Evolutionary conservation across 441 rosid genomes (phyloP).

Genomic region (Erodium texanum): DNA sequence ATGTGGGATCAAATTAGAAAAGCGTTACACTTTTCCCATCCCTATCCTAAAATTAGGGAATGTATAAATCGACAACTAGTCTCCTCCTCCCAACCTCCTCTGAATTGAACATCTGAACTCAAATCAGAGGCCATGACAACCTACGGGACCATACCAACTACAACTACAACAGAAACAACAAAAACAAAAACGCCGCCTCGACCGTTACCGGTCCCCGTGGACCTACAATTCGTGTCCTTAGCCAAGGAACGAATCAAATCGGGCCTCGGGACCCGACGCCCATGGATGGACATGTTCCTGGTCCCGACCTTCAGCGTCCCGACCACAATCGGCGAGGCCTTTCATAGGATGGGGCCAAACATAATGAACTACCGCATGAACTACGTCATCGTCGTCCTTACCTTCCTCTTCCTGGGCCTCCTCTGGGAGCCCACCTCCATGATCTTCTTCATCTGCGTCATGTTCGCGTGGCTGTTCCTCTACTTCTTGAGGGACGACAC

Average conservation of each 20-base stretch:
- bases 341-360: background rate
- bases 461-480: background rate
- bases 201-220: background rate
- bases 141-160: background rate
- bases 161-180: background rate
- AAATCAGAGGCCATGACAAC: background rate
- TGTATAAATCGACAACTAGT: too few species aligned
- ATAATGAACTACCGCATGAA: constrained; percentile 2
- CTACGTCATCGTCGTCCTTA: background rate
- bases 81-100: background rate
- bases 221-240: background rate
- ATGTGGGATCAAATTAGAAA: background rate
- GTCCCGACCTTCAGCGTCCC: background rate
- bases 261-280: background rate
- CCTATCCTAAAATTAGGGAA: background rate
- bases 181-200: too few species aligned
- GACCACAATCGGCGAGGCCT: background rate
- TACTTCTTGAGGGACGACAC: background rate
- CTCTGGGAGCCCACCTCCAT: constrained; percentile 1
- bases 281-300: background rate
- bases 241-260: background rate
- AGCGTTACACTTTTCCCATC: background rate
- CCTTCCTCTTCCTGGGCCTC: background rate
- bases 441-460: background rate
- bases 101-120: too few species aligned